These are phyloP conservation scores for Aureobasidium sp. DNA, from an alignment of 2,329 filamentous ascomycete species.

Conservation along the genomic window DNA sequence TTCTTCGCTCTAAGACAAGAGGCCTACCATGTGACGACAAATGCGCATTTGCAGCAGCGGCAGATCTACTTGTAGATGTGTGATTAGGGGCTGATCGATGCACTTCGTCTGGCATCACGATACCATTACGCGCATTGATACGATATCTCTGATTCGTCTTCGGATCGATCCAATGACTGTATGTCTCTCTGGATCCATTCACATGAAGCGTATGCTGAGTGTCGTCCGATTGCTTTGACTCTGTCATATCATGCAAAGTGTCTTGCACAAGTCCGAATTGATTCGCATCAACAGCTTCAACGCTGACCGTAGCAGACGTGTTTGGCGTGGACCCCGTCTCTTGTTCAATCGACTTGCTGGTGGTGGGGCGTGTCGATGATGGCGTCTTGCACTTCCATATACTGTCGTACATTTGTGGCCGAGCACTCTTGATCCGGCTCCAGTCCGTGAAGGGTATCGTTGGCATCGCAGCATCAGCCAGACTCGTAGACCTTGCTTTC, in stretches of 20 bases:
- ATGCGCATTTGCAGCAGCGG: slow-evolving; percentile 22
- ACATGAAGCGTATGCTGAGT: neutral
- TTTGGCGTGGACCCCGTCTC: neutral
- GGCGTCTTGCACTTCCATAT: slow-evolving; percentile 17
- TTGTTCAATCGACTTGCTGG: neutral
- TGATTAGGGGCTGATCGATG: neutral
- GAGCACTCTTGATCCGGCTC: slow-evolving; percentile 40
- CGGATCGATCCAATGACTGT: slow-evolving; percentile 55
- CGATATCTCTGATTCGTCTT: slow-evolving; percentile 44
- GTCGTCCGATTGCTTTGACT: neutral
- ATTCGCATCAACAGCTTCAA: neutral
- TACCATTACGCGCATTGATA: slow-evolving; percentile 52
- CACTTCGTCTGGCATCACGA: slow-evolving; percentile 22
- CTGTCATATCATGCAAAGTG: neutral
- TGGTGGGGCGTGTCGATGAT: neutral
- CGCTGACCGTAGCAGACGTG: neutral
- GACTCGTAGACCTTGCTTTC: neutral
- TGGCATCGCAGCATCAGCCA: neutral
- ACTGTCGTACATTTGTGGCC: slow-evolving; percentile 27
- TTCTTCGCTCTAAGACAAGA: slow-evolving; percentile 28
- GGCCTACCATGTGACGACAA: slow-evolving; percentile 25
- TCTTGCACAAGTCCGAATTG: neutral
- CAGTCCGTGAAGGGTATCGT: slow-evolving; percentile 28
- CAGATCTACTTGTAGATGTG: neutral
- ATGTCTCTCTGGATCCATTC: neutral